Evolutionary conservation across 371 early-diverging fungal species (phyloP).

Genomic region (Cokeromyces recurvatus): DNA sequence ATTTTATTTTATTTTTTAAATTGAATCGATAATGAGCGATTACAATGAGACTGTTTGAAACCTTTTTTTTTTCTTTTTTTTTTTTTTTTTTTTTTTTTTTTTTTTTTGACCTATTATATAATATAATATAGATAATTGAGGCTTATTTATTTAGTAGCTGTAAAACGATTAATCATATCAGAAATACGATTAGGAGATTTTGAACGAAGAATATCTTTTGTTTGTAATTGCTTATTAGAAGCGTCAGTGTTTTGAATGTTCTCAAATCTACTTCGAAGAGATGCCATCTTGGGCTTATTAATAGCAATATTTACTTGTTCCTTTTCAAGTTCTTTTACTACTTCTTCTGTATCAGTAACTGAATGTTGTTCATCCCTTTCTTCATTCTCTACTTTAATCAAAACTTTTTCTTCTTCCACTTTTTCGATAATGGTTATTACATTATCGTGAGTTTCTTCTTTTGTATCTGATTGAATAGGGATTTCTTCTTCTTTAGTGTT

Average conservation of each 20-base stretch:
- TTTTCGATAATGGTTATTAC: no score
- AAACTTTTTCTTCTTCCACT: not conserved
- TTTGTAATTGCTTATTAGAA: conserved; percentile 8
- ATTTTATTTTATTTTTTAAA: no score
- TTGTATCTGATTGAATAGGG: no score
- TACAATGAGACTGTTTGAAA: no score
- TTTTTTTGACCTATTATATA: no score
- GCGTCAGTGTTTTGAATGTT: conserved; percentile 6
- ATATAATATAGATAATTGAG: no score
- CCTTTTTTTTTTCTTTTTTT: no score
- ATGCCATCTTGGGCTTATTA: conserved; percentile 27
- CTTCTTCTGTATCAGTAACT: not conserved
- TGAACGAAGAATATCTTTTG: conserved; percentile 26
- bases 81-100: no score
- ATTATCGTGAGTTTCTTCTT: no score
- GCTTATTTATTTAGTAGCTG: no score
- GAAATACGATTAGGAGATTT: conserved; percentile 36
- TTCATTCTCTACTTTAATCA: not conserved
- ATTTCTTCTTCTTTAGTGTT: no score
- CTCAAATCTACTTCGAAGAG: conserved; percentile 33
- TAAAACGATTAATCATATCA: conserved; percentile 38
- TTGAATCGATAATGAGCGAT: no score
- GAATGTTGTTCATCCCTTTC: not conserved
- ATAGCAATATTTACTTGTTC: not conserved
- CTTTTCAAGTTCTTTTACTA: not conserved